Base-by-base conservation (phyloP, 306 rosid species). In the Corylus avellana region DNA sequence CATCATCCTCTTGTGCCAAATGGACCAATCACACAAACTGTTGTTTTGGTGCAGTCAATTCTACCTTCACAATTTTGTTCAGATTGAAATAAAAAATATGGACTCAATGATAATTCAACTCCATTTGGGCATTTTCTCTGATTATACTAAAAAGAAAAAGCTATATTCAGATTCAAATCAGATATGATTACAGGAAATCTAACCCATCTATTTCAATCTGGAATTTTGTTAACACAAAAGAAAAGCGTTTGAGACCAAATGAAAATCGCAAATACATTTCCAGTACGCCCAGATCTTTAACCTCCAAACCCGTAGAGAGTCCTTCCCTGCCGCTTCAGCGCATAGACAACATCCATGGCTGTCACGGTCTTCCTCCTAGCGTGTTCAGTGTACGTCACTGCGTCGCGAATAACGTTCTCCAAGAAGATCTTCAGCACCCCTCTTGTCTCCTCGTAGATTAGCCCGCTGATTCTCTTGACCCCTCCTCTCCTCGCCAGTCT, bases 331-430 rank as follows among this genome's bases (percentile, higher is more conserved):
- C 86, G 79, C 80, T 83, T 78, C 54, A 83, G 80, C 0, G 86
- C 83, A 0, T 83, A 83, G 11, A 83, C 83, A 10, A 83, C 86
- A 17, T 83, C 86, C 86, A 83, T 83, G 74, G 86, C 86, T 2
- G 83, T 83, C 54, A 83, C 82, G 1, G 85, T 82, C 75, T 82
- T 82, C 62, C 85, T 49, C 17, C 82, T 57, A 0, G 83, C 83
- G 49, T 79, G 83, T 73, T 79, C 78, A 0, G 83, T 79, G 74
- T 72, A 79, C 0, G 83, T 79, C 12, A 80, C 83, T 7, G 85
- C 85, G 6, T 82, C 85, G 1, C 85, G 75, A 16, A 83, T 83
- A 27, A 78, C 86, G 1, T 83, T 75, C 55, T 83, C 86, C 69
- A 83, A 59, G 73, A 83, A 78, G 12, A 83, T 79, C 80, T 83